Percentiles rank a stretch among this genome's conserved stretches.
phyloP scores from a whole-genome alignment of 176 grass and related monocot species.

The Chrysopogon serrulatus region DNA sequence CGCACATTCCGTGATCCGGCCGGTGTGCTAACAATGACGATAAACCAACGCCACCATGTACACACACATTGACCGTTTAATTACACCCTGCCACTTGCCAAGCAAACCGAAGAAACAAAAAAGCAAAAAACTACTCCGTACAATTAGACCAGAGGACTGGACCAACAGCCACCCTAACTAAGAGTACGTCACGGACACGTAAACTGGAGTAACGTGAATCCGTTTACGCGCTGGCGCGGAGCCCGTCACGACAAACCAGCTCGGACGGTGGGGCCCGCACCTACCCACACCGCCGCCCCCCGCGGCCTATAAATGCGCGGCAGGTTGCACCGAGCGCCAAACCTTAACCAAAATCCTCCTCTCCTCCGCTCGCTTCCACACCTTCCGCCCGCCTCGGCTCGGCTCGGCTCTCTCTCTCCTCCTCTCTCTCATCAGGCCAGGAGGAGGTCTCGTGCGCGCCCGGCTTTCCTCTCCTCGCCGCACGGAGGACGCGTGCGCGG shows the following conservation, averaged over 20 bases:
- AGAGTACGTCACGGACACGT: conserved; percentile 17
- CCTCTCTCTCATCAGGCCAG: neutral
- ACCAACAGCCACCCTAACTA: neutral
- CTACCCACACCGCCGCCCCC: neutral
- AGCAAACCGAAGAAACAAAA: neutral
- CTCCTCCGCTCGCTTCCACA: too few species aligned
- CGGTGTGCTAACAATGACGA: neutral
- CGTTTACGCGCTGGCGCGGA: neutral
- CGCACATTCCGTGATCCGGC: neutral
- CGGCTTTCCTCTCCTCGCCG: neutral
- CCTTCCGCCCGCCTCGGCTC: neutral
- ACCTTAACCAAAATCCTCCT: neutral
- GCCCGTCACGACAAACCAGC: conserved; percentile 19
- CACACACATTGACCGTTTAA: neutral
- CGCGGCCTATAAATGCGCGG: conserved; percentile 36
- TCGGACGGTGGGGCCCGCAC: neutral
- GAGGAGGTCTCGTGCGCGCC: neutral
- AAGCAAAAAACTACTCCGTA: neutral
- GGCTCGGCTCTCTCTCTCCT: neutral
- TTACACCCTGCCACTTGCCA: neutral
- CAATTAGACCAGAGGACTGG: neutral
- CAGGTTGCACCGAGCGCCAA: conserved; percentile 13
- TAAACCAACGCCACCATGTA: neutral
- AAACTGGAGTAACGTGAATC: neutral
- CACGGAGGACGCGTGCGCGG: neutral